phyloP scores from a whole-genome alignment of 108 stramenopile species.

The Cyclotella baltica region DNA sequence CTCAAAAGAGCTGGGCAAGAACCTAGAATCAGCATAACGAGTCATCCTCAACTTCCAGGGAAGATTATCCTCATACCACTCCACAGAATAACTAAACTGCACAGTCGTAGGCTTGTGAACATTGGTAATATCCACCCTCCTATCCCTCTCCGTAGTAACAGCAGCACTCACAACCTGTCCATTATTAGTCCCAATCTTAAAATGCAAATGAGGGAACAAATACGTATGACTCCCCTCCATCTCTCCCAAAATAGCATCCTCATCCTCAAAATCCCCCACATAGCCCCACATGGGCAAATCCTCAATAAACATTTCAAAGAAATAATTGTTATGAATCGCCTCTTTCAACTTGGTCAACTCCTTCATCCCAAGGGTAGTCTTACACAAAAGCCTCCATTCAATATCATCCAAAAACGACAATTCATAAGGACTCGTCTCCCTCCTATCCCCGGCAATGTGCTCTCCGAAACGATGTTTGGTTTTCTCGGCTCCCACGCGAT shows the following conservation, averaged over 20 bases:
- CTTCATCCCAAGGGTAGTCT: constrained; percentile 59
- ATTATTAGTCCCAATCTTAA: constrained; percentile 88
- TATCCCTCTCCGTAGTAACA: constrained; percentile 85
- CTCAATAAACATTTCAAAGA: constrained; percentile 98
- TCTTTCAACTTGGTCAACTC: constrained; percentile 82
- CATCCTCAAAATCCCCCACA: constrained; percentile 83
- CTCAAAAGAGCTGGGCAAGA: constrained; percentile 91
- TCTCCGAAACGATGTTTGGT: constrained; percentile 91
- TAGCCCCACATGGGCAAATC: constrained; percentile 99
- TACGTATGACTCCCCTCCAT: constrained; percentile 73
- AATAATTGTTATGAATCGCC: constrained; percentile 94
- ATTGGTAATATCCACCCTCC: constrained; percentile 93
- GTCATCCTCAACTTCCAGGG: constrained; percentile 89
- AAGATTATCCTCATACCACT: constrained; percentile 85
- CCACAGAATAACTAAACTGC: constrained; percentile 93
- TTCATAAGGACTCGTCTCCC: constrained; percentile 92
- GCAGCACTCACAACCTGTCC: constrained; percentile 92
- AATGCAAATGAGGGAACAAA: constrained; percentile 94
- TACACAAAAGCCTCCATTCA: constrained; percentile 92
- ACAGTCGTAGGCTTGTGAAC: constrained; percentile 69
- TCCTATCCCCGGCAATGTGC: constrained; percentile 93
- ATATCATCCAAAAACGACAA: constrained; percentile 84
- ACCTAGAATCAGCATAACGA: constrained; percentile 86
- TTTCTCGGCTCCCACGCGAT: constrained; percentile 65
- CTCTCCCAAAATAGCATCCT: constrained; percentile 84